These are phyloP conservation scores for Gliomastix tumulicola DNA, from an alignment of 2,329 filamentous ascomycete species.

Conservation along the genomic window DNA sequence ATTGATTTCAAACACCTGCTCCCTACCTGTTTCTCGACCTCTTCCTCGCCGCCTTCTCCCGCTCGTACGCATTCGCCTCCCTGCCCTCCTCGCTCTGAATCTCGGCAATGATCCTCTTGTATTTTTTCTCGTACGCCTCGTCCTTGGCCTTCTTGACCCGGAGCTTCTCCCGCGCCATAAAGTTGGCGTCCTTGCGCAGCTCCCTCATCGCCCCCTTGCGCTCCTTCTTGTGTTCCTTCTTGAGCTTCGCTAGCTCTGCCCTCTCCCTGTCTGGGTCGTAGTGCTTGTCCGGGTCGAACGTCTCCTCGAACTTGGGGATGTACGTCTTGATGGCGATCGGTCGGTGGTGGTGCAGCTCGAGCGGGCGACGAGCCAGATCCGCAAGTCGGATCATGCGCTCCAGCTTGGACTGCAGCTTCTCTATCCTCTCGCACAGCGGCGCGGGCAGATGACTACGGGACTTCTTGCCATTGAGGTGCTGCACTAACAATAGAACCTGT, in stretches of 20 bases:
- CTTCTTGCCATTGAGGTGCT: conserved; percentile 50
- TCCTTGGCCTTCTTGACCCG: conserved; percentile 90
- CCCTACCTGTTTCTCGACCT: conserved; percentile 42
- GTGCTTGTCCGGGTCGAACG: conserved; percentile 90
- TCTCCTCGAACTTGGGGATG: conserved; percentile 93
- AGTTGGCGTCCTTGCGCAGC: conserved; percentile 89
- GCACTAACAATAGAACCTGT: conserved; percentile 51
- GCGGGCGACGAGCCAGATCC: conserved; percentile 62
- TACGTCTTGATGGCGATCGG: conserved; percentile 81
- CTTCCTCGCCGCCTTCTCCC: conserved; percentile 73
- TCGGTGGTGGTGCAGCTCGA: conserved; percentile 83
- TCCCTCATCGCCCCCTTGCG: conserved; percentile 91
- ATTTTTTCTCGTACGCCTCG: conserved; percentile 93
- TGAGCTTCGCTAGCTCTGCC: conserved; percentile 75
- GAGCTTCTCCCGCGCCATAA: conserved; percentile 85
- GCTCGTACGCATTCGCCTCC: conserved; percentile 83
- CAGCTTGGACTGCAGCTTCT: conserved; percentile 37
- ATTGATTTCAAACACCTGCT: not conserved
- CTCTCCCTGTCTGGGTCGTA: conserved; percentile 94
- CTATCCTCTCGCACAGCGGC: conserved; percentile 28
- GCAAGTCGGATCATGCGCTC: conserved; percentile 52
- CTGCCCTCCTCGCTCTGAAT: conserved; percentile 91
- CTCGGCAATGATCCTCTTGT: conserved; percentile 83
- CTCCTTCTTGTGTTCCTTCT: conserved; percentile 89
- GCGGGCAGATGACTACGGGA: conserved; percentile 44